Conservation (phyloP, 2,329 filamentous ascomycete species). For the Fusarium sambucinum region DNA sequence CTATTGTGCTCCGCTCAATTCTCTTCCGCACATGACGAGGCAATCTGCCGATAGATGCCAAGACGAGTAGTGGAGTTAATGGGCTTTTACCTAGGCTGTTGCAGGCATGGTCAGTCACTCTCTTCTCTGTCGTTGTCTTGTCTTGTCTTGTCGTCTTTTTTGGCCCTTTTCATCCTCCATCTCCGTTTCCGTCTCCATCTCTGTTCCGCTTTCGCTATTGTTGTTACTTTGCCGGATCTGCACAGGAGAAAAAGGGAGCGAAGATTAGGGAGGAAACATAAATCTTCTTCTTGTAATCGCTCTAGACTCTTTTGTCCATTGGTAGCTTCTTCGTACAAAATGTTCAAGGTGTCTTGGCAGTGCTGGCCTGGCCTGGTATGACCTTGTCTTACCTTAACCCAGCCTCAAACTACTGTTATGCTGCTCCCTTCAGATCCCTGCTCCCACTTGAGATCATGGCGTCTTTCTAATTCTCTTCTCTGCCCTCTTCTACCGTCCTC, state of each 20-base stretch:
- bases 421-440: conserved; percentile 25
- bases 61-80: conserved; percentile 28
- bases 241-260: background rate
- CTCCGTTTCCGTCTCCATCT: conserved; percentile 28
- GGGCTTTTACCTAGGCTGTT: conserved; percentile 29
- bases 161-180: conserved; percentile 23
- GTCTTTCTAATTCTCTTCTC: conserved; percentile 14
- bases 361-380: conserved; percentile 13
- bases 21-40: conserved; percentile 24
- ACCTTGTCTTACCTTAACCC: conserved; percentile 11
- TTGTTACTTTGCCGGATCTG: conserved; percentile 6
- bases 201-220: conserved; percentile 20
- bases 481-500: conserved; percentile 30
- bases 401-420: conserved; percentile 9
- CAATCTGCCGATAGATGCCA: conserved; percentile 36
- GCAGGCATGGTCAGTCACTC: conserved; percentile 22
- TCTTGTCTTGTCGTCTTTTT: conserved; percentile 20
- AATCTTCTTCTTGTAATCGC: background rate
- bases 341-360: conserved; percentile 1
- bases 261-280: background rate
- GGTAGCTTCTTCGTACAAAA: background rate
- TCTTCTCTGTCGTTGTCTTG: conserved; percentile 24
- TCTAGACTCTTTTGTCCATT: background rate
- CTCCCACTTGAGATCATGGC: conserved; percentile 39
- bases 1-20: conserved; percentile 19